Evolutionary conservation across 257 asterid genomes (phyloP).

Genomic region (Solanum corneliomulleri): DNA sequence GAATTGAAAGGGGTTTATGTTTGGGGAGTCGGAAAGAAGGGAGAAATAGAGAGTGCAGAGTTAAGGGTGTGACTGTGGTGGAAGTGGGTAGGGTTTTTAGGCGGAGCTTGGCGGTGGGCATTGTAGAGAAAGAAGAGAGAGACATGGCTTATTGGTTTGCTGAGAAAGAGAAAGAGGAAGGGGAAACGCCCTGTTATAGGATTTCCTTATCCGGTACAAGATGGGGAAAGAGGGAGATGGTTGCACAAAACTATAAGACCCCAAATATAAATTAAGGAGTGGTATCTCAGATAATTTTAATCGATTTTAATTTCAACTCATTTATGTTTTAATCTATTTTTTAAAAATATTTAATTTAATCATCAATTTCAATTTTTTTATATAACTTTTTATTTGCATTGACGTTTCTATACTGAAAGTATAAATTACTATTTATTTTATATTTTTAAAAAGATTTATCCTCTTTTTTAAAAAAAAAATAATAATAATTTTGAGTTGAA

Average conservation of each 20-base stretch:
- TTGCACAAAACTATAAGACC: background rate
- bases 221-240: background rate
- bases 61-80: background rate
- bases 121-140: constrained; percentile 28
- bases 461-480: too few relatives aligned
- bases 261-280: too few relatives aligned
- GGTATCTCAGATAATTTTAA: too few relatives aligned
- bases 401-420: too few relatives aligned
- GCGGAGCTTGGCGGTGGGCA: constrained; percentile 11
- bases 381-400: too few relatives aligned
- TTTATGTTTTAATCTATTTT: too few relatives aligned
- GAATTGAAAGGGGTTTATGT: constrained; percentile 18
- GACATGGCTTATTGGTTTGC: constrained; percentile 22
- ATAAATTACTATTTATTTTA: too few relatives aligned
- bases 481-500: background rate
- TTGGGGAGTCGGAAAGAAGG: constrained; percentile 8
- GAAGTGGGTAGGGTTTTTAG: constrained; percentile 1
- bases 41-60: constrained; percentile 2
- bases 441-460: too few relatives aligned
- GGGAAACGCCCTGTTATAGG: background rate
- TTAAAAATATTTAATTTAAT: too few relatives aligned
- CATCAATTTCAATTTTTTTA: too few relatives aligned
- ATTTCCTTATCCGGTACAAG: background rate
- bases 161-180: background rate
- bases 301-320: too few relatives aligned